These are phyloP conservation scores for Xylaria scruposa DNA, from an alignment of 495 filamentous ascomycete species.

Conservation along the genomic window DNA sequence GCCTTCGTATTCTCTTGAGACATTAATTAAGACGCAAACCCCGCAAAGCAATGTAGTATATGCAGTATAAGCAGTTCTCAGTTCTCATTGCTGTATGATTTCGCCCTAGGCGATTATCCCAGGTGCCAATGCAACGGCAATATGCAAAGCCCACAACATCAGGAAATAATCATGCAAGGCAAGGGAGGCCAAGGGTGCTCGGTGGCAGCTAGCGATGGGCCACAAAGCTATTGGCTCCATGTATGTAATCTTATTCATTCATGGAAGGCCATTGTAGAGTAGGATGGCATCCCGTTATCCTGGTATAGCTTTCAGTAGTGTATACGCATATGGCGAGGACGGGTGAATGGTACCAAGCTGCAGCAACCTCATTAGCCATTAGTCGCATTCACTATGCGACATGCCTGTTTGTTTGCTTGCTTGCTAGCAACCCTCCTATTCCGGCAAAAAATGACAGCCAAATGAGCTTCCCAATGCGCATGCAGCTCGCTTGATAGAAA, in stretches of 20 bases:
- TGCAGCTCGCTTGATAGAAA: conserved; percentile 24
- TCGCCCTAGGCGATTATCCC: conserved; percentile 16
- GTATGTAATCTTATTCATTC: conserved; percentile 11
- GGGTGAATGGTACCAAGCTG: conserved; percentile 21
- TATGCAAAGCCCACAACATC: conserved; percentile 20
- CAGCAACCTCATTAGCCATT: conserved; percentile 24
- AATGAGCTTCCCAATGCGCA: conserved; percentile 9
- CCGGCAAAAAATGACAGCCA: conserved; percentile 17
- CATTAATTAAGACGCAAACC: not conserved
- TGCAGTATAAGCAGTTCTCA: not conserved
- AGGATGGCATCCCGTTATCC: not conserved
- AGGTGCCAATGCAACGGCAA: conserved; percentile 13
- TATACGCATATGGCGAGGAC: not conserved
- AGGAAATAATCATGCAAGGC: conserved; percentile 36
- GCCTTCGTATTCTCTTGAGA: not conserved
- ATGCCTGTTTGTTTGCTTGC: not conserved
- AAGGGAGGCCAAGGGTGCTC: conserved; percentile 35
- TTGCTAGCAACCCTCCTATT: conserved; percentile 20
- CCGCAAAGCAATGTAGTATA: conserved; percentile 9
- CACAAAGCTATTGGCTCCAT: conserved; percentile 35
- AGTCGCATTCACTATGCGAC: conserved; percentile 16
- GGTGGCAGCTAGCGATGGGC: conserved; percentile 36
- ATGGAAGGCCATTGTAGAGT: not conserved
- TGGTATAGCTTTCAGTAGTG: not conserved
- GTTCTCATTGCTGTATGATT: not conserved